Conservation (phyloP, 257 asterid genomes). For the Ilex asprella region DNA sequence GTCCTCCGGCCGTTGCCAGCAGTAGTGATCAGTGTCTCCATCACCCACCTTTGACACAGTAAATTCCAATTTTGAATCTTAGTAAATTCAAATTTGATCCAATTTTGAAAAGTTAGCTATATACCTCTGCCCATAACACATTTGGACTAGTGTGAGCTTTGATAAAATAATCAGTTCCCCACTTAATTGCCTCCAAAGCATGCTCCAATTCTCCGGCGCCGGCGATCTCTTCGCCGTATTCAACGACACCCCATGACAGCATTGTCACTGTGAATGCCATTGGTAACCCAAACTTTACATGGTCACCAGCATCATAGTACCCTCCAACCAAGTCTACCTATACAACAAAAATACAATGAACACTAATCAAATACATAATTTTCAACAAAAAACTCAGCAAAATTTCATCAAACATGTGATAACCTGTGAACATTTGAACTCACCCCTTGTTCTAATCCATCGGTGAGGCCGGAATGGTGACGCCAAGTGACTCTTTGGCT, state of each 20-base stretch:
- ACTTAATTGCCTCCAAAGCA: conserved; percentile 64
- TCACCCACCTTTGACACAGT: conserved; percentile 52
- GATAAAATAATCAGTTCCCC: conserved; percentile 81
- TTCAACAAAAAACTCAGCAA: neutral
- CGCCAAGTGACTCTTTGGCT: conserved; percentile 34
- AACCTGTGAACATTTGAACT: neutral
- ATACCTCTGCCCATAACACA: conserved; percentile 61
- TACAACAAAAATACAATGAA: neutral
- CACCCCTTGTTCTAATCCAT: conserved; percentile 34
- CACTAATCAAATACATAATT: neutral
- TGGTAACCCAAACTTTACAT: conserved; percentile 52
- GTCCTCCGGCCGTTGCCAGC: conserved; percentile 90
- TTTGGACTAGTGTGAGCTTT: conserved; percentile 63
- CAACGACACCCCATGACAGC: conserved; percentile 47
- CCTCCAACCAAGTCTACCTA: conserved; percentile 63
- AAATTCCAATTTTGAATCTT: too few species aligned
- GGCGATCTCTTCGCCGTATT: conserved; percentile 28
- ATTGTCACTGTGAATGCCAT: conserved; percentile 56
- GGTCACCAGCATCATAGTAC: conserved; percentile 57
- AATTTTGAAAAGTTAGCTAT: neutral
- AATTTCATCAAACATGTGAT: neutral
- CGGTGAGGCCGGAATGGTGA: conserved; percentile 27
- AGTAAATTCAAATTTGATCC: too few species aligned
- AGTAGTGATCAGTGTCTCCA: conserved; percentile 72
- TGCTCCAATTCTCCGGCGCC: conserved; percentile 43